phyloP scores from a whole-genome alignment of 176 grass and related monocot species.

The Dactylis glomerata region DNA sequence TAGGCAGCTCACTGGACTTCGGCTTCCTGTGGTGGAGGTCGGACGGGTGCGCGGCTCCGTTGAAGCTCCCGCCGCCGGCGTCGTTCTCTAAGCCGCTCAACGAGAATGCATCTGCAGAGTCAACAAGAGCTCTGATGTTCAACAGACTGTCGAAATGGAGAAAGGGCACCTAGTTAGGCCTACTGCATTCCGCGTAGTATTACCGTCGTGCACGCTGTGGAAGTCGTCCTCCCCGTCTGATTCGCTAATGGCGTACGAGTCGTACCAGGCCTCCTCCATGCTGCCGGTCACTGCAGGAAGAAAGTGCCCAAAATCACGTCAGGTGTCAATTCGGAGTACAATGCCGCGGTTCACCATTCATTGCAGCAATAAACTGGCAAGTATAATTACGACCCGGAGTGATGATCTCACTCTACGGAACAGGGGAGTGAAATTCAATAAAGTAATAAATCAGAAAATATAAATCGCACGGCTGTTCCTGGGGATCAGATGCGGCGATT shows the following conservation, averaged over 20 bases:
- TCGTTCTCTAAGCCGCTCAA: conserved; percentile 69
- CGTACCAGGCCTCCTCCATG: conserved; percentile 85
- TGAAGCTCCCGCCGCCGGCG: conserved; percentile 32
- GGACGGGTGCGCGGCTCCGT: background rate
- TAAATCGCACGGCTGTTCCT: background rate
- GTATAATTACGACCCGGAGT: background rate
- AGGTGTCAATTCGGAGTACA: conserved; percentile 27
- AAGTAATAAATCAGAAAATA: conserved; percentile 1
- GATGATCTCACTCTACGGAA: conserved; percentile 32
- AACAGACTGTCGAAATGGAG: too few relatives aligned
- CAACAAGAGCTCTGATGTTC: background rate
- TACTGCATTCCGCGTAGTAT: background rate
- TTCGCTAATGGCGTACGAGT: conserved; percentile 59
- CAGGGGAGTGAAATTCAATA: background rate
- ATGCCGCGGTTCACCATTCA: background rate
- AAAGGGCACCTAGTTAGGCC: too few relatives aligned
- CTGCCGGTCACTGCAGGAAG: conserved; percentile 47
- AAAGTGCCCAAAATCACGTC: conserved; percentile 27
- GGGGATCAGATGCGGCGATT: conserved; percentile 23
- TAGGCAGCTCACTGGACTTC: conserved; percentile 54
- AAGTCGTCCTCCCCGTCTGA: conserved; percentile 90
- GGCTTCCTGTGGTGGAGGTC: conserved; percentile 53
- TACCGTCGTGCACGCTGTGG: conserved; percentile 92
- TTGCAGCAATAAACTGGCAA: conserved; percentile 15
- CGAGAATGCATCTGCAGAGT: conserved; percentile 52